Conservation (phyloP, 75 land plant genomes). For the Pseudotsuga menziesii region DNA sequence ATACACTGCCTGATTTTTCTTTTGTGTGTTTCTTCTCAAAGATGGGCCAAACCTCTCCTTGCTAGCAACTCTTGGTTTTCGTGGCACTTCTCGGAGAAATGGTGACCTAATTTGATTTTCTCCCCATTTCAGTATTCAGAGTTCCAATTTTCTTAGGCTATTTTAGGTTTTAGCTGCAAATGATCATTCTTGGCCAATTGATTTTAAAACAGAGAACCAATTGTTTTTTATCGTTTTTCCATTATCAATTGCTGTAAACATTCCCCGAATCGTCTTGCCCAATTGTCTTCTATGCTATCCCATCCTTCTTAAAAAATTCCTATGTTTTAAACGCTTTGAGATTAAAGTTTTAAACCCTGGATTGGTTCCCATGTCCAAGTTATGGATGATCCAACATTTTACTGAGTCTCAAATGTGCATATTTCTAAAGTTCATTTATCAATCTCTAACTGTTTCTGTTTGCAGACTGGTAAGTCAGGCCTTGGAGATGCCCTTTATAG, state of each 20-base stretch:
- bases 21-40: not conserved
- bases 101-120: not conserved
- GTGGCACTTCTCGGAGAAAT: not conserved
- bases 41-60: not conserved
- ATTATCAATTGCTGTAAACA: too few relatives aligned
- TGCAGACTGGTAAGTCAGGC: constrained; percentile 78
- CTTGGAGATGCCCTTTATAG: constrained; percentile 68
- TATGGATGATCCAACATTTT: not conserved
- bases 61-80: not conserved
- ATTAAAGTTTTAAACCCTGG: not conserved
- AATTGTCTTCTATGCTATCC: too few relatives aligned
- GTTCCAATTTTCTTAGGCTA: not conserved
- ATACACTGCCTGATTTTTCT: not conserved
- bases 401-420: not conserved
- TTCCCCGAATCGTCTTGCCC: too few relatives aligned
- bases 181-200: not conserved
- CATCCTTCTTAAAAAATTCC: not conserved
- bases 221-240: not conserved
- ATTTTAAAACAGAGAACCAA: not conserved
- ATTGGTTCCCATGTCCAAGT: not conserved
- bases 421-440: not conserved
- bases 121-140: not conserved
- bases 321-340: not conserved
- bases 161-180: not conserved
- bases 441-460: not conserved